Conservation (phyloP, 805 yeast species). For the Naumovozyma baii region DNA sequence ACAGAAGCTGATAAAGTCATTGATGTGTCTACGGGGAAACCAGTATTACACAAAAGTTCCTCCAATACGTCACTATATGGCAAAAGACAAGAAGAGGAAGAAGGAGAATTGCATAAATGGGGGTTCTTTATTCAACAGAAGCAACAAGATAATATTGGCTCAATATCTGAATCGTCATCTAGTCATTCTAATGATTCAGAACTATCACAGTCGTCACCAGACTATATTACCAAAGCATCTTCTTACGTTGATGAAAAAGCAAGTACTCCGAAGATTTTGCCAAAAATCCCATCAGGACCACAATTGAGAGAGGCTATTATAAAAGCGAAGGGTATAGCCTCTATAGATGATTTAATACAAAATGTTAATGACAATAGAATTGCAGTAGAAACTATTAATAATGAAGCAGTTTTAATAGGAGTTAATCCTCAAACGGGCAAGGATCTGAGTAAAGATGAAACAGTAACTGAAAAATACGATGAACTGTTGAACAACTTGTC, state of each 20-base stretch:
- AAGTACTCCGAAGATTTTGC: conserved; percentile 17
- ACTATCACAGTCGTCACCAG: neutral
- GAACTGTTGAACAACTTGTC: conserved; percentile 58
- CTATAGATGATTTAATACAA: conserved; percentile 56
- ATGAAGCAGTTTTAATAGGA: conserved; percentile 1
- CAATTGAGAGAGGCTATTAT: conserved; percentile 47
- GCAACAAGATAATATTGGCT: conserved; percentile 21
- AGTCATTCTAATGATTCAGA: neutral
- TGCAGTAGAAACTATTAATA: conserved; percentile 42
- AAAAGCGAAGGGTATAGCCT: conserved; percentile 65
- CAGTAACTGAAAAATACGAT: conserved; percentile 65
- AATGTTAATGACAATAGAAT: conserved; percentile 50
- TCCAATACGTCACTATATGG: conserved; percentile 57
- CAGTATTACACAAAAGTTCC: conserved; percentile 47
- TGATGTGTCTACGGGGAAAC: conserved; percentile 63
- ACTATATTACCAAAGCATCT: neutral
- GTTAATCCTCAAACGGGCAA: neutral
- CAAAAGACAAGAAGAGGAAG: conserved; percentile 80
- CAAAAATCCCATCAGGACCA: conserved; percentile 38
- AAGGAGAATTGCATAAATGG: conserved; percentile 84
- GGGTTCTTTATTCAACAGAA: conserved; percentile 71
- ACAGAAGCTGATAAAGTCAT: conserved; percentile 50
- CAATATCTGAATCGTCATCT: neutral
- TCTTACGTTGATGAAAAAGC: neutral
- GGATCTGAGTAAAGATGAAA: conserved; percentile 15